A percentile compares a stretch with the other conserved stretches of the same genome.
Evolutionary conservation across 2,329 filamentous ascomycete species (phyloP).

Genomic region (Cladophialophora psammophila): DNA sequence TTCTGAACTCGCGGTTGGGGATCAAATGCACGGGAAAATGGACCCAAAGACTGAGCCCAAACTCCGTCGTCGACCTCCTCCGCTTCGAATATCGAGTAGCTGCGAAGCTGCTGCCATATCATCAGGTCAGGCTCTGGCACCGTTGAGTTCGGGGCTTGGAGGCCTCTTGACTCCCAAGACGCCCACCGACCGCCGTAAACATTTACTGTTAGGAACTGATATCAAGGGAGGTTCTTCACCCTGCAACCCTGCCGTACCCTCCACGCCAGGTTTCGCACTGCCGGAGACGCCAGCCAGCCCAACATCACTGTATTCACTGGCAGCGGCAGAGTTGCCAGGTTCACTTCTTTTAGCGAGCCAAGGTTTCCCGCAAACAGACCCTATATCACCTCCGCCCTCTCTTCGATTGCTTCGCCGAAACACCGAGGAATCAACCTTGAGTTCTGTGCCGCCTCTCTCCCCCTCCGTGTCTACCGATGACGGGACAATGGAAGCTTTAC

Average conservation of each 20-base stretch:
- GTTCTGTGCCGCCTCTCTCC: conserved; percentile 25
- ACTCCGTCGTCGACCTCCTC: conserved; percentile 22
- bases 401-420: conserved; percentile 27
- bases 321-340: conserved; percentile 31
- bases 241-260: conserved; percentile 24
- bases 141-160: conserved; percentile 12
- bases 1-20: not conserved
- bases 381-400: conserved; percentile 34
- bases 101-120: not conserved
- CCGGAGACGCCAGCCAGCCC: conserved; percentile 28
- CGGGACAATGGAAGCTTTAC: conserved; percentile 30
- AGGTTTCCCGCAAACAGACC: conserved; percentile 33
- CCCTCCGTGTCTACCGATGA: conserved; percentile 29
- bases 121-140: conserved; percentile 14
- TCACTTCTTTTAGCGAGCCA: conserved; percentile 35
- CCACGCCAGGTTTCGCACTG: conserved; percentile 13
- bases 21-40: not conserved
- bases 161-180: conserved; percentile 33
- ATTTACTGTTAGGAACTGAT: conserved; percentile 4
- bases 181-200: conserved; percentile 24
- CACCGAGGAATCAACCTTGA: conserved; percentile 28
- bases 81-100: conserved; percentile 25
- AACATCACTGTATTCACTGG: conserved; percentile 19
- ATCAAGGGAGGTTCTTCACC: conserved; percentile 9
- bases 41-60: not conserved